phyloP scores from a whole-genome alignment of 805 yeast species.

The Teunomyces aglyptinius region DNA sequence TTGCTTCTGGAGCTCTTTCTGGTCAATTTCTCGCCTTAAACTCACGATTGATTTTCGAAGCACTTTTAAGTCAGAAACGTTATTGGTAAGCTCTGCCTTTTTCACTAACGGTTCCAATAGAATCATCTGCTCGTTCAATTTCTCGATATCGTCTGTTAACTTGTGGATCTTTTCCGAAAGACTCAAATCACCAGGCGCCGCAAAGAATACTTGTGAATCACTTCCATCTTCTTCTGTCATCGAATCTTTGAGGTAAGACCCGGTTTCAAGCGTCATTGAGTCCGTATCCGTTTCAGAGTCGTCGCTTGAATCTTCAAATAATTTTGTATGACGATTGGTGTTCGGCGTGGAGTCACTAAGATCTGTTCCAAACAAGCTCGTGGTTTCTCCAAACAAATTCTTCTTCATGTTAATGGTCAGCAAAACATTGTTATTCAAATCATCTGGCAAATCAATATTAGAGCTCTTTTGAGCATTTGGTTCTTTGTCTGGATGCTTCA shows the following conservation, averaged over 20 bases:
- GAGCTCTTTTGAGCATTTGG: constrained; percentile 3
- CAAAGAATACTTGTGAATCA: constrained; percentile 43
- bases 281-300: constrained; percentile 34
- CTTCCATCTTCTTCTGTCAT: constrained; percentile 5
- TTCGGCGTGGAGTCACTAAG: background rate
- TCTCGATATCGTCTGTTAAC: constrained; percentile 56
- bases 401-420: constrained; percentile 13
- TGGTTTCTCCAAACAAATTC: constrained; percentile 23
- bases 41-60: constrained; percentile 65
- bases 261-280: constrained; percentile 20
- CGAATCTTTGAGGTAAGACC: constrained; percentile 14
- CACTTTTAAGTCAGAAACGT: constrained; percentile 63
- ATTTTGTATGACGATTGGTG: constrained; percentile 20
- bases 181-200: constrained; percentile 69
- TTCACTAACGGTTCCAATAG: constrained; percentile 65
- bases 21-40: constrained; percentile 66
- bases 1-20: constrained; percentile 72
- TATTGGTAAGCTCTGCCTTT: constrained; percentile 85
- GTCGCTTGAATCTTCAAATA: constrained; percentile 38
- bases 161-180: constrained; percentile 64
- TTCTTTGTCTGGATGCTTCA: constrained; percentile 24
- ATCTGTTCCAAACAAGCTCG: constrained; percentile 29
- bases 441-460: background rate
- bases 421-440: constrained; percentile 2
- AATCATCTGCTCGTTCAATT: constrained; percentile 57